phyloP scores from a whole-genome alignment of 805 yeast species.

The Nakazawaea ernobii region DNA sequence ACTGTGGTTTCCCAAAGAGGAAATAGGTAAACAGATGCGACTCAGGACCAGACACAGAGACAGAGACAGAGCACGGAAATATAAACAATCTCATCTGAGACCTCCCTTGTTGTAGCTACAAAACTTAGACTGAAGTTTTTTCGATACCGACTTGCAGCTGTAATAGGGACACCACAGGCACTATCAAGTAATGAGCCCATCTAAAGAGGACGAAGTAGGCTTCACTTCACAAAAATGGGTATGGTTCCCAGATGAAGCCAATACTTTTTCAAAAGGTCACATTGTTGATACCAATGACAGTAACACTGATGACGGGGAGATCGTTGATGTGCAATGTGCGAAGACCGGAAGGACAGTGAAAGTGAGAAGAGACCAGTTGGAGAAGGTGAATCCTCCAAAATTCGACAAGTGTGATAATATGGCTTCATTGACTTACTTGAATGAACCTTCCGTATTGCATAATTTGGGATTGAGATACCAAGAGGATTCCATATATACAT shows the following conservation, averaged over 20 bases:
- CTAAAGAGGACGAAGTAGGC: constrained; percentile 10
- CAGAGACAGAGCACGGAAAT: too few relatives aligned
- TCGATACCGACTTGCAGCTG: too few relatives aligned
- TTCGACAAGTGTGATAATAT: constrained; percentile 90
- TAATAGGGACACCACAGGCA: background rate
- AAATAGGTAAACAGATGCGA: too few relatives aligned
- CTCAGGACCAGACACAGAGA: too few relatives aligned
- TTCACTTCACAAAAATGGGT: constrained; percentile 46
- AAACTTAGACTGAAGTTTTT: too few relatives aligned
- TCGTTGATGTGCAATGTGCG: constrained; percentile 32
- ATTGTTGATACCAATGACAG: constrained; percentile 39
- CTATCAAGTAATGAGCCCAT: background rate
- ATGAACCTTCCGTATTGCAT: constrained; percentile 92
- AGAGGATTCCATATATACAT: constrained; percentile 81
- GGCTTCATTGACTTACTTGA: constrained; percentile 91
- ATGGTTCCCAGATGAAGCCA: constrained; percentile 65
- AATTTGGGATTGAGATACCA: constrained; percentile 73
- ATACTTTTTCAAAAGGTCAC: constrained; percentile 56
- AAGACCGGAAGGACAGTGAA: constrained; percentile 32
- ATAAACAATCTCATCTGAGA: too few relatives aligned
- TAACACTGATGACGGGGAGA: constrained; percentile 24
- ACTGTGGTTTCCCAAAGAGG: too few relatives aligned
- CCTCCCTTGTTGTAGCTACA: too few relatives aligned
- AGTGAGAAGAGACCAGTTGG: constrained; percentile 40
- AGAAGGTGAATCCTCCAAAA: constrained; percentile 79